A percentile compares a stretch with the other conserved stretches of the same genome.
phyloP scores from a whole-genome alignment of 2,329 filamentous ascomycete genomes.

The Colletotrichum shisoi region DNA sequence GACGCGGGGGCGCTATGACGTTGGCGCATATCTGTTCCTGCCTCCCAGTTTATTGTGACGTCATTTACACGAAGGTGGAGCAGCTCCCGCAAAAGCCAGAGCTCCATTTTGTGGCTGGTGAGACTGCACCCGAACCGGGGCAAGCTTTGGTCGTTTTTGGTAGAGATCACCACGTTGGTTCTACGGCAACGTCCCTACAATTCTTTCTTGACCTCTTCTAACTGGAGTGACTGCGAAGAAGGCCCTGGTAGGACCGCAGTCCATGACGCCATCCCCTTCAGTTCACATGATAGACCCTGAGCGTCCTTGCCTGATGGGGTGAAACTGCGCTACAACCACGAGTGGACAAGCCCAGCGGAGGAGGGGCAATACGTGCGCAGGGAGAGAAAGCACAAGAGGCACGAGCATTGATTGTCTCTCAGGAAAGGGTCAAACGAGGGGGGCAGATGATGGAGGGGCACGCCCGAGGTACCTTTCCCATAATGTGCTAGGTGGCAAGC shows the following conservation, averaged over 20 bases:
- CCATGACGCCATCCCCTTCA: slow-evolving; percentile 38
- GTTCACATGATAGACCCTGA: slow-evolving; percentile 40
- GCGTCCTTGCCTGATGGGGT: slow-evolving; percentile 36
- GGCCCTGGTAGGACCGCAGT: slow-evolving; percentile 16
- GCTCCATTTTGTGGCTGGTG: slow-evolving; percentile 35
- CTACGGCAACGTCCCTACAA: slow-evolving; percentile 8
- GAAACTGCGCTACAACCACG: slow-evolving; percentile 36
- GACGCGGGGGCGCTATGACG: slow-evolving; percentile 33
- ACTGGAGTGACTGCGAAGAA: slow-evolving; percentile 19
- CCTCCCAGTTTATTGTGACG: slow-evolving; percentile 16
- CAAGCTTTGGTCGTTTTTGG: slow-evolving; percentile 28
- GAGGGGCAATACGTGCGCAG: slow-evolving; percentile 24
- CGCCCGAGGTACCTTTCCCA: background rate
- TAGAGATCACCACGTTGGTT: slow-evolving; percentile 22
- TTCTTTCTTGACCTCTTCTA: slow-evolving; percentile 3
- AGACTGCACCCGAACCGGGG: slow-evolving; percentile 18
- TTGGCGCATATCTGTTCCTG: slow-evolving; percentile 29
- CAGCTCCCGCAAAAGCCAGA: slow-evolving; percentile 14
- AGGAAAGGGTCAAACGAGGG: slow-evolving; percentile 29
- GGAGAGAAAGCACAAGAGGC: slow-evolving; percentile 25
- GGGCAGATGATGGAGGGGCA: slow-evolving; percentile 17
- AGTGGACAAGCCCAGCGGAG: slow-evolving; percentile 25
- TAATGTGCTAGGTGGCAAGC: background rate
- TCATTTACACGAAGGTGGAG: slow-evolving; percentile 8
- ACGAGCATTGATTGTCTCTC: slow-evolving; percentile 10